phyloP scores from a whole-genome alignment of 2,329 filamentous ascomycete species.

The Cercospora zeae-maydis region DNA sequence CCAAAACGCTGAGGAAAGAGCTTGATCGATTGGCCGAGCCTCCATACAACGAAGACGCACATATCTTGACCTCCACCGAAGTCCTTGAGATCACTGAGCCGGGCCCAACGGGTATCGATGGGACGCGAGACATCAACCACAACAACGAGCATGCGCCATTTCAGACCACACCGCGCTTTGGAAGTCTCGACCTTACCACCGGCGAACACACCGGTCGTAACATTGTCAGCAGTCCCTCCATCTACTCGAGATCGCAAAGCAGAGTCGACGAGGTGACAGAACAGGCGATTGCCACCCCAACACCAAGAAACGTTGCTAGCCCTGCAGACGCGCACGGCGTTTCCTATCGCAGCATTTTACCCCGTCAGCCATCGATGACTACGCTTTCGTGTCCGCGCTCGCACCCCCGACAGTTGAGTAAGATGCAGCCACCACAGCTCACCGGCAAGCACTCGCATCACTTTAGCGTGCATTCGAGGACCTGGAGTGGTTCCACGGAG shows the following conservation, averaged over 20 bases:
- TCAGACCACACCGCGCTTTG: slow-evolving; percentile 1
- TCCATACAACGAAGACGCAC: slow-evolving; percentile 12
- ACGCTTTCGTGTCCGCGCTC: background rate
- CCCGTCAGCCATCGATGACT: slow-evolving; percentile 4
- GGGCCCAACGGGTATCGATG: background rate
- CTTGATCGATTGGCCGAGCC: slow-evolving; percentile 10
- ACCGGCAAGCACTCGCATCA: background rate
- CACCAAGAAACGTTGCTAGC: background rate
- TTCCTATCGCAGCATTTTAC: slow-evolving; percentile 14
- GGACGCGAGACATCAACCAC: background rate
- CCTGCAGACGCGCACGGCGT: slow-evolving; percentile 9
- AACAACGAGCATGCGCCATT: background rate
- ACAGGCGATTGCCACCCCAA: background rate
- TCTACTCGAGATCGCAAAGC: slow-evolving; percentile 14
- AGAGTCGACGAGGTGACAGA: slow-evolving; percentile 3
- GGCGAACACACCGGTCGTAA: background rate
- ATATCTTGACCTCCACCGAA: slow-evolving; percentile 8
- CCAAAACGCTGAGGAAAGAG: slow-evolving; percentile 12
- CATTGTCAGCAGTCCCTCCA: slow-evolving; percentile 9
- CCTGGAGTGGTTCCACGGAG: slow-evolving; percentile 11
- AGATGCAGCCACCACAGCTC: background rate
- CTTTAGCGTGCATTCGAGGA: background rate
- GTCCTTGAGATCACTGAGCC: slow-evolving; percentile 6
- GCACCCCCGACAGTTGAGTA: background rate
- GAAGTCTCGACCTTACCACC: background rate